Evolutionary conservation across 2,329 filamentous ascomycete genomes (phyloP).

Genomic region (Chaetomiaceae sp.): DNA sequence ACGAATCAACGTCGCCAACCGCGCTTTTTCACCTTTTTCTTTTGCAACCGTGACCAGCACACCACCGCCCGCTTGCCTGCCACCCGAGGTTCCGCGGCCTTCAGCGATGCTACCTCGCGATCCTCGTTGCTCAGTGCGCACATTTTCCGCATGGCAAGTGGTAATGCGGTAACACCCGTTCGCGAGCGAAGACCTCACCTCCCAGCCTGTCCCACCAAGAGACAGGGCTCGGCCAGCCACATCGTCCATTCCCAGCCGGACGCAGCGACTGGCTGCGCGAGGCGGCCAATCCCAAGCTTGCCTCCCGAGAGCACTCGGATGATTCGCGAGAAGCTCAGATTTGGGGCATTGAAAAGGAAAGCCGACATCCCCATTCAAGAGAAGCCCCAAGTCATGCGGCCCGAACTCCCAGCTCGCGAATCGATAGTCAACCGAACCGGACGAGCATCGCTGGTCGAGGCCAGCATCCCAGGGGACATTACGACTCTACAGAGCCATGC

Average conservation of each 20-base stretch:
- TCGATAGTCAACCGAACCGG: too few relatives aligned
- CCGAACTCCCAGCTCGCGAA: not conserved
- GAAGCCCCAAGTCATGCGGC: not conserved
- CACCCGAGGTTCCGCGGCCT: slow-evolving; percentile 13
- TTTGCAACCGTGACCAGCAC: slow-evolving; percentile 8
- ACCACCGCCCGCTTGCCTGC: not conserved
- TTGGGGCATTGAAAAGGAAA: slow-evolving; percentile 12
- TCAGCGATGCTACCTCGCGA: slow-evolving; percentile 19
- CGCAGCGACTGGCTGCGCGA: slow-evolving; percentile 21
- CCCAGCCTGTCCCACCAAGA: not conserved
- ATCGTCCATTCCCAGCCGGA: slow-evolving; percentile 2
- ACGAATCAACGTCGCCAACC: slow-evolving; percentile 34
- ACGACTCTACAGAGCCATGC: not conserved
- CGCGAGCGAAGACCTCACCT: slow-evolving; percentile 17
- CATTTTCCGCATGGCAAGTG: not conserved
- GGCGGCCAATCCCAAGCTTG: slow-evolving; percentile 31
- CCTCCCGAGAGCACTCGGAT: slow-evolving; percentile 22
- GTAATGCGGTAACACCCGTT: slow-evolving; percentile 22
- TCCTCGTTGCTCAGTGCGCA: not conserved
- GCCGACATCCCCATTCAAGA: not conserved
- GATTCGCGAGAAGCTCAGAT: slow-evolving; percentile 23
- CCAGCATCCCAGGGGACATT: slow-evolving; percentile 14
- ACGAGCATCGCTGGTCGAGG: not conserved
- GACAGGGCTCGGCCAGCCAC: slow-evolving; percentile 22
- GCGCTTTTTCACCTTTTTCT: slow-evolving; percentile 17